Evolutionary conservation across 2,329 filamentous ascomycete genomes (phyloP).

Genomic region (Penicillium palitans): DNA sequence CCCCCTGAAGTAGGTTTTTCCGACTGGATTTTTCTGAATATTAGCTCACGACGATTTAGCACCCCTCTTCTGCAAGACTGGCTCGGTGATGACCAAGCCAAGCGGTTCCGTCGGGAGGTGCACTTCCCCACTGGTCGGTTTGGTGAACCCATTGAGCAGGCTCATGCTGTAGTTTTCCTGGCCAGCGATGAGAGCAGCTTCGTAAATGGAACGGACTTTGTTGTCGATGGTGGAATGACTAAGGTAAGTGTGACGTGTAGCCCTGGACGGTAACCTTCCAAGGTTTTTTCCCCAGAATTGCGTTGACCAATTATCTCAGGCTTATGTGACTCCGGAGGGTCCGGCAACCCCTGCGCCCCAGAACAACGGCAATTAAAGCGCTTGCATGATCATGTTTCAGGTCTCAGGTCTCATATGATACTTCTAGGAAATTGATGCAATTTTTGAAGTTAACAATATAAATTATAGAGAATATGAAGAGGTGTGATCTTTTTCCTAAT

Average conservation of each 20-base stretch:
- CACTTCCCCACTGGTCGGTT: constrained; percentile 89
- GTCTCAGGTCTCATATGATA: neutral
- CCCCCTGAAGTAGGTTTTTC: constrained; percentile 67
- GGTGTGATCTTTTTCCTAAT: neutral
- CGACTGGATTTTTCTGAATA: neutral
- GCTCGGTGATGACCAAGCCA: constrained; percentile 81
- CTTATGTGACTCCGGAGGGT: constrained; percentile 69
- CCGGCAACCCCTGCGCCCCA: constrained; percentile 55
- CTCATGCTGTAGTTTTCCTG: constrained; percentile 82
- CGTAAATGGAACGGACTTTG: constrained; percentile 87
- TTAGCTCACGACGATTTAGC: constrained; percentile 37
- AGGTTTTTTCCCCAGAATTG: neutral
- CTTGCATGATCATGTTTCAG: neutral
- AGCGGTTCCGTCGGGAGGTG: constrained; percentile 78
- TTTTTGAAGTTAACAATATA: neutral
- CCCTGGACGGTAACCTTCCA: neutral
- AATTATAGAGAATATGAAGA: neutral
- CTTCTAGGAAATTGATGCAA: neutral
- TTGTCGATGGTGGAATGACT: constrained; percentile 93
- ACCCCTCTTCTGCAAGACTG: constrained; percentile 90
- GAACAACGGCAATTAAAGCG: constrained; percentile 43
- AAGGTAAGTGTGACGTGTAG: constrained; percentile 40
- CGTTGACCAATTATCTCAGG: constrained; percentile 41
- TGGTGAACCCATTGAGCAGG: constrained; percentile 91
- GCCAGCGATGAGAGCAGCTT: constrained; percentile 87